Evolutionary conservation across 345 rosid species (phyloP), one percentile per base, ranked within the genome.

Genomic region (Salix udensis): DNA sequence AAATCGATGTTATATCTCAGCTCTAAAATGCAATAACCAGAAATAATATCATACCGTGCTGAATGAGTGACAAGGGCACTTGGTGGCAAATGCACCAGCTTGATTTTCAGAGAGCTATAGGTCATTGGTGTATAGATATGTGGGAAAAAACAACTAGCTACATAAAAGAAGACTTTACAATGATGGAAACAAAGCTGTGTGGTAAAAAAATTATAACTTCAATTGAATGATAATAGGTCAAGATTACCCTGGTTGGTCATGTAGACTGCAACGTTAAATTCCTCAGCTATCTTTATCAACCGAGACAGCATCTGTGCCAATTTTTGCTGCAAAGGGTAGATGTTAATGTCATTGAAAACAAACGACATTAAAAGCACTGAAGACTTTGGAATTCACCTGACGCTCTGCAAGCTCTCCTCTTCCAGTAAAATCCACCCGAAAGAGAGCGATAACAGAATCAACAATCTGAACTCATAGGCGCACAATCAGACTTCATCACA

Each of bases 331-430:
- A 81, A 82, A 50, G n/a, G 28, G 34, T 42, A 84, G 44, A 37
- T 2, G 7, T 2, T 58, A 44, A 21, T 70, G 73, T 80, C n/a
- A 85, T 71, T 60, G 53, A 44, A 37, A 52, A 24, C 34, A 23
- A 52, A 68, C n/a, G n/a, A 24, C 5, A 15, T 23, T 23, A 67
- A 68, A 10, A 53, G 8, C 71, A 77, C 39, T 31, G 62, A 65
- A 11, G 62, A 68, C 21, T 21, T 14, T 30, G 24, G 67, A 67
- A 37, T 36, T 83, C 69, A 96, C 97, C 92, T 91, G 95, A 24
- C 94, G 90, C 52, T 92, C 90, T 65, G 97, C 98, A 60, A 96
- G 95, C 83, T 96, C 97, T 53, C 98, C 94, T 84, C 97, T 91
- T 72, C 97, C 97, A 15, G 93, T 28, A 28, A 28, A 28, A 28